Conservation (phyloP, 2,329 filamentous ascomycete genomes). For the Penicillium psychrosexuale region DNA sequence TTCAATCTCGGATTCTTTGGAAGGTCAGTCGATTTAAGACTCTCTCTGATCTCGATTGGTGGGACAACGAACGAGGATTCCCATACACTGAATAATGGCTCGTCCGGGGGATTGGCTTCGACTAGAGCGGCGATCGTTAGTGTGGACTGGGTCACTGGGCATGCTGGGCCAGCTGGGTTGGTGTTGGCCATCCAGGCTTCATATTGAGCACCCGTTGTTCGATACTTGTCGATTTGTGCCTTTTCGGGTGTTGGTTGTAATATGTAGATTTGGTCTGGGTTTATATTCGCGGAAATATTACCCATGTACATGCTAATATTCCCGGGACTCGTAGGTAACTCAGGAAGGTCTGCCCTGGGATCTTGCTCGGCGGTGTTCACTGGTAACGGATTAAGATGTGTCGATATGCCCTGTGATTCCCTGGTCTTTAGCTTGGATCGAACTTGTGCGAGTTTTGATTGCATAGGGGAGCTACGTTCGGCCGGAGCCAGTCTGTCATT, state of each 20-base stretch:
- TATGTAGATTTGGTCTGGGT: background rate
- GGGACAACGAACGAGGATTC: accelerated
- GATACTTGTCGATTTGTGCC: accelerated
- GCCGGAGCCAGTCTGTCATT: background rate
- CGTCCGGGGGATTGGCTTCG: accelerated
- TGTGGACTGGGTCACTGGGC: background rate
- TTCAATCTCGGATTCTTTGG: accelerated
- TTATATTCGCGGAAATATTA: accelerated
- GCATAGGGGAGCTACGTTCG: background rate
- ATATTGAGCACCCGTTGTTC: background rate
- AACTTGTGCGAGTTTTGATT: background rate
- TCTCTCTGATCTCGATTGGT: background rate
- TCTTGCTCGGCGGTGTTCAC: too few relatives aligned
- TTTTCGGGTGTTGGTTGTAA: background rate
- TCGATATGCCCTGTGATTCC: background rate
- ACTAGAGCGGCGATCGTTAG: background rate
- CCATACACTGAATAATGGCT: background rate
- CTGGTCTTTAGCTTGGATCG: too few relatives aligned
- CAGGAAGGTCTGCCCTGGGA: background rate
- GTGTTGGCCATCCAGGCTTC: background rate
- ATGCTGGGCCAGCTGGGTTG: background rate
- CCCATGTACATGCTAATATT: accelerated
- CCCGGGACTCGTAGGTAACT: background rate
- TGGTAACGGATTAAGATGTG: background rate
- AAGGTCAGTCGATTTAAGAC: background rate